These are phyloP conservation scores for Oryza glaberrima DNA, from an alignment of 176 grass and related monocot genomes.

Conservation along the genomic window DNA sequence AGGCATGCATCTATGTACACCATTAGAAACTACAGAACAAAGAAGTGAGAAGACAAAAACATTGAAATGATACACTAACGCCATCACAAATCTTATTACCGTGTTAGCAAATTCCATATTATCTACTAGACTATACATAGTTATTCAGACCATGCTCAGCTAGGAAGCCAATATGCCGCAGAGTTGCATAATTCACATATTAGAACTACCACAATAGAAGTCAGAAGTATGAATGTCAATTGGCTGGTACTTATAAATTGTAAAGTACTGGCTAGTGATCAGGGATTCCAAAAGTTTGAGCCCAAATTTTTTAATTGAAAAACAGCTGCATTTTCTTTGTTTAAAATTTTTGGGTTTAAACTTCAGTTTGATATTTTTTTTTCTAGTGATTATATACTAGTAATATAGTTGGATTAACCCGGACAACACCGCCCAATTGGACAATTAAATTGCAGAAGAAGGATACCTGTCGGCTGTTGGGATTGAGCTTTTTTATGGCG, in stretches of 20 bases:
- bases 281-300: too few relatives aligned
- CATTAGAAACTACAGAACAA: background rate
- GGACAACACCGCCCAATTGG: background rate
- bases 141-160: background rate
- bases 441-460: background rate
- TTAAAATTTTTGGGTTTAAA: background rate
- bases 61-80: background rate
- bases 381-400: background rate
- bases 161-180: background rate
- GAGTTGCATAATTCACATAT: background rate
- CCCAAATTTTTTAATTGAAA: too few relatives aligned
- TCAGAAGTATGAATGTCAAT: background rate
- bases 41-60: background rate
- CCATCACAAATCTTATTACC: background rate
- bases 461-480: slow-evolving; percentile 64
- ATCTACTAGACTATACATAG: background rate
- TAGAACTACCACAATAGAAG: background rate
- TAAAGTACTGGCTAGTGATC: background rate
- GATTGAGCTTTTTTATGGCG: slow-evolving; percentile 69
- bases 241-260: background rate
- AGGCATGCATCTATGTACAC: background rate
- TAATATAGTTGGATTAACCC: background rate
- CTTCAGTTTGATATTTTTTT: background rate
- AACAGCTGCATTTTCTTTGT: too few relatives aligned
- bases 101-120: background rate